Percentiles rank a stretch among this genome's conserved stretches.
Conservation (phyloP, 1,284 basidiomycete genomes). For the Cryptococcus sp. region DNA sequence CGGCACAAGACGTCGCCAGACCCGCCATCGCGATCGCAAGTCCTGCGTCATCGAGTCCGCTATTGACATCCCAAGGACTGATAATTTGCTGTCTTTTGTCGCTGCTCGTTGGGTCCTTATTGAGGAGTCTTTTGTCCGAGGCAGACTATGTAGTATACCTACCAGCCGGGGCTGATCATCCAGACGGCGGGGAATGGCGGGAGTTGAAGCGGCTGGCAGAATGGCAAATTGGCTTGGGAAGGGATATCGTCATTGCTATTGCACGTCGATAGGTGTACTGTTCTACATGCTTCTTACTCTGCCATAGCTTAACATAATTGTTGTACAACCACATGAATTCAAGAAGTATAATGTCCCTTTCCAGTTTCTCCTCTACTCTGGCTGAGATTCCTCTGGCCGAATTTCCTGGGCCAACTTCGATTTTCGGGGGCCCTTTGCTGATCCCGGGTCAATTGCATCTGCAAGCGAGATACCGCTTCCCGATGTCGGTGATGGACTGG, state of each 20-base stretch:
- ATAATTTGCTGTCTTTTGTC: conserved; percentile 78
- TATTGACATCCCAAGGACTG: conserved; percentile 50
- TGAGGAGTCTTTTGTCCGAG: conserved; percentile 72
- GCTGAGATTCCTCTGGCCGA: conserved; percentile 7
- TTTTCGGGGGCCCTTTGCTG: conserved; percentile 24
- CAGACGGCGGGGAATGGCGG: conserved; percentile 60
- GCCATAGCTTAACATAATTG: not conserved
- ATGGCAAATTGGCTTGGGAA: conserved; percentile 39
- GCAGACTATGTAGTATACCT: conserved; percentile 84
- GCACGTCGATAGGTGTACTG: conserved; percentile 16
- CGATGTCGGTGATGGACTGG: too few species aligned
- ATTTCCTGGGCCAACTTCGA: conserved; percentile 44
- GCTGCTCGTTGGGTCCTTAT: conserved; percentile 83
- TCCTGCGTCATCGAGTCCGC: conserved; percentile 1
- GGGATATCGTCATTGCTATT: conserved; percentile 53
- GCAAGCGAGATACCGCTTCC: not conserved
- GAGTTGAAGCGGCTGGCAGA: conserved; percentile 76
- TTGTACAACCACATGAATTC: too few species aligned
- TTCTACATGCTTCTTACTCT: not conserved
- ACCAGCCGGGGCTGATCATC: conserved; percentile 47
- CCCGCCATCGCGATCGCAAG: not conserved
- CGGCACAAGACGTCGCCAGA: not conserved
- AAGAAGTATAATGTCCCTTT: too few species aligned
- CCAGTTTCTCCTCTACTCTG: too few species aligned
- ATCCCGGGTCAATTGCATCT: not conserved